Conservation (phyloP, 1,284 basidiomycete species). For the Pseudozyma flocculosa region DNA sequence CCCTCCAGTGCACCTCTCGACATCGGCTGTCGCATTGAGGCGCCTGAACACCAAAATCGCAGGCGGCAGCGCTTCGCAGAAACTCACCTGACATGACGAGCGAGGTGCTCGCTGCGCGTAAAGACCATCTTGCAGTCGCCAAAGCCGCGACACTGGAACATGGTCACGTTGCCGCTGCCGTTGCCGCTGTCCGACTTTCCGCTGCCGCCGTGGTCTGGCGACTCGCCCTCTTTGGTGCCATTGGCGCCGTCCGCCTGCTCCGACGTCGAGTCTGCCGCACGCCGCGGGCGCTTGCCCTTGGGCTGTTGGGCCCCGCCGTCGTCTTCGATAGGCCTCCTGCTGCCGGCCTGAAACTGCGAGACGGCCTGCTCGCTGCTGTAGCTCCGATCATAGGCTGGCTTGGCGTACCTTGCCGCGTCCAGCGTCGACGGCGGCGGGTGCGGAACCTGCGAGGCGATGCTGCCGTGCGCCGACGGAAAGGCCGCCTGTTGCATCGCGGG, state of each 20-base stretch:
- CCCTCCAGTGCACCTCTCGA: no score
- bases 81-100: constrained; percentile 85
- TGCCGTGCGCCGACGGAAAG: no score
- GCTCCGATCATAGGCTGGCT: neutral
- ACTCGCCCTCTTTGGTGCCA: constrained; percentile 1
- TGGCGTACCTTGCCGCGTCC: neutral
- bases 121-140: constrained; percentile 96
- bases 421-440: neutral
- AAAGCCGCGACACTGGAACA: constrained; percentile 90
- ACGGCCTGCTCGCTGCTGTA: neutral
- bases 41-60: no score
- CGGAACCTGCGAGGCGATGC: neutral
- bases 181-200: constrained; percentile 16
- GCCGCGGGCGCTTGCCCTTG: neutral
- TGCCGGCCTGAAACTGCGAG: neutral
- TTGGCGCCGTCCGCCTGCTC: neutral
- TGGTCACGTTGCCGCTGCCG: constrained; percentile 67
- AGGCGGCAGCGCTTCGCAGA: no score
- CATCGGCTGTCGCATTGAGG: no score
- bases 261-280: neutral
- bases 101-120: constrained; percentile 88
- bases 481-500: no score
- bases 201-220: constrained; percentile 8
- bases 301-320: neutral
- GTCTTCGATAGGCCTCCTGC: neutral